These are phyloP conservation scores for Phellinidium pouzarii DNA, from an alignment of 1,284 basidiomycete species.

Conservation along the genomic window DNA sequence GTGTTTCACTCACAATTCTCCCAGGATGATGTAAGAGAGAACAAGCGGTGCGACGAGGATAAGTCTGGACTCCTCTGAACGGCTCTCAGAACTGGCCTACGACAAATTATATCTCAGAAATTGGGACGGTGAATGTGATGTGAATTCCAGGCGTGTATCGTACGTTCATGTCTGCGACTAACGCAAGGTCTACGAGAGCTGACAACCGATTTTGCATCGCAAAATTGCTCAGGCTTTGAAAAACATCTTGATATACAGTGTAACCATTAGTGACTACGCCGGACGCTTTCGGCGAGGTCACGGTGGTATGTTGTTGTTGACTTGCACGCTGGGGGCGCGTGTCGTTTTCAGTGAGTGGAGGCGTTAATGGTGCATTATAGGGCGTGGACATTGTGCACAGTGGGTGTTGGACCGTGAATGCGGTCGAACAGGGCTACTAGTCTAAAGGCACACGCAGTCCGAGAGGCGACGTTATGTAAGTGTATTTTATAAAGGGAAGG, in stretches of 20 bases:
- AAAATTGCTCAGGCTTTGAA: slow-evolving; percentile 2
- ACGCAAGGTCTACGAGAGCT: slow-evolving; percentile 43
- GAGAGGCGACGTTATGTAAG: no score
- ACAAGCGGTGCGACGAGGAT: slow-evolving; percentile 50
- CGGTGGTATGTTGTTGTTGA: not conserved
- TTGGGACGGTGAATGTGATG: no score
- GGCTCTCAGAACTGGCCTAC: slow-evolving; percentile 18
- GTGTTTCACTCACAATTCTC: slow-evolving; percentile 44
- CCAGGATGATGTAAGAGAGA: slow-evolving; percentile 51
- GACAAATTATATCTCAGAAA: not conserved
- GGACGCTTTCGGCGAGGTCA: not conserved
- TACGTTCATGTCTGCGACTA: slow-evolving; percentile 47
- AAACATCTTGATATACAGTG: slow-evolving; percentile 9
- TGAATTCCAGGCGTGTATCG: slow-evolving; percentile 18
- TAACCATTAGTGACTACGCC: not conserved
- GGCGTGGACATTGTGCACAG: not conserved
- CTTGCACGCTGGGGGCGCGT: slow-evolving; percentile 2
- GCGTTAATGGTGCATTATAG: slow-evolving; percentile 27
- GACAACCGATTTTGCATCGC: slow-evolving; percentile 19
- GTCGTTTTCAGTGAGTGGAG: slow-evolving; percentile 14
- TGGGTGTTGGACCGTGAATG: slow-evolving; percentile 24
- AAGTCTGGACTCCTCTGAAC: slow-evolving; percentile 39
- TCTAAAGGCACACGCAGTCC: no score
- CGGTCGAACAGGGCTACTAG: not conserved
- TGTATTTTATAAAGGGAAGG: not conserved